Base-by-base conservation (phyloP, 2,329 filamentous ascomycete species). In the Tolypocladium paradoxum region DNA sequence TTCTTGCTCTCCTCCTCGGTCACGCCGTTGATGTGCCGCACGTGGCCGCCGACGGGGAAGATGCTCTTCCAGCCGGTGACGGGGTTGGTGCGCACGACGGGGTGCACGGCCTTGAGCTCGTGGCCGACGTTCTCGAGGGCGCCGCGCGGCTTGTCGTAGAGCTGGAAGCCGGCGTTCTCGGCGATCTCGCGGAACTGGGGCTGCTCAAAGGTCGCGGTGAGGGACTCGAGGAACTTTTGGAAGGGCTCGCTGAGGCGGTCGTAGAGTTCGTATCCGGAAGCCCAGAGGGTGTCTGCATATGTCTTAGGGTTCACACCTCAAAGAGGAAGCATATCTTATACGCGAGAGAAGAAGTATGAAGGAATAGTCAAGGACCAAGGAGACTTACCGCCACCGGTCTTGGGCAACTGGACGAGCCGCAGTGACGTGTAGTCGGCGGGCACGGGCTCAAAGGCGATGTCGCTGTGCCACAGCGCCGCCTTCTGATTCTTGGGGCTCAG, bases 231-330 rank as follows among this genome's bases (percentile, higher is more conserved):
- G 64, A 85, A 84, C 27, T 68, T 68, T 54, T 78, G 79, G 51
- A 79, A 78, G 0, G 78, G 70, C 2, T 71, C 68, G 4, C 78
- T 82, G 54, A 87, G 72, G 31, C 81, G 76, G 60, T 87, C 83
- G 60, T 84, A 87, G 14, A 85, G 66, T 58, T 86, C 82, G 61
- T 85, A 85, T 0, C 81, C 82, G 0, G 80, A 83, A 0, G 83
- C 83, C 82, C 83, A 87, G 6, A 87, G 74, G 0, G 84, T 85
- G 64, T 79, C 75, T 75, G 27, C 27, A 33, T 49, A 4, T 12
- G 22, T 46, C 8, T 47, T 14, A 47, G 43, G 8, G 7, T 2
- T 47, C 11, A 7, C 2, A 14, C 4, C 4, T 0, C 9, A 7
- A 46, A 31, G 7, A n/a, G 14, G n/a, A n/a, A 31, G 2, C 18